Conservation (phyloP, 1,284 basidiomycete species). For the Boletus semigastroideus region DNA sequence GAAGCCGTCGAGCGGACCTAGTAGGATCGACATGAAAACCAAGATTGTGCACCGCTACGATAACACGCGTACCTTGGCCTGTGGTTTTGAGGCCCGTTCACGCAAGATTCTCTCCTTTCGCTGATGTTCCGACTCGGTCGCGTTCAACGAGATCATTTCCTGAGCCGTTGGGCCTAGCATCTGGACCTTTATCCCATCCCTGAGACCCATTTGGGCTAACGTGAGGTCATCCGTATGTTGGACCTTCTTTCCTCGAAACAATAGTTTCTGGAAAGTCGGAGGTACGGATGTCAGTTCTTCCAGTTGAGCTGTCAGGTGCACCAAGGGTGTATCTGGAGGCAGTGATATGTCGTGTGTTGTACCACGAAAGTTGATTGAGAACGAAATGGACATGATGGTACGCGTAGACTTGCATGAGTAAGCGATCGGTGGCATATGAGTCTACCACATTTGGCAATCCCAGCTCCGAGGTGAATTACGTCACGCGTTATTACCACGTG, state of each 20-base stretch:
- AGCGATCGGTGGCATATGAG: conserved; percentile 8
- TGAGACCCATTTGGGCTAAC: conserved; percentile 54
- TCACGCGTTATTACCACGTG: background rate
- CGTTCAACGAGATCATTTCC: conserved; percentile 54
- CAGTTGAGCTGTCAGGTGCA: conserved; percentile 47
- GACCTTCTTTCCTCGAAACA: conserved; percentile 67
- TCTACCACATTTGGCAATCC: background rate
- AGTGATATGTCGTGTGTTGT: conserved; percentile 45
- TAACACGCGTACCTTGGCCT: conserved; percentile 51
- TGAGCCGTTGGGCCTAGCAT: conserved; percentile 61
- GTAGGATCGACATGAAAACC: background rate
- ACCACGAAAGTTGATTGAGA: conserved; percentile 51
- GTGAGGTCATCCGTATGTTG: conserved; percentile 39
- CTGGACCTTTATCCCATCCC: conserved; percentile 62
- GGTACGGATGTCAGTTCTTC: conserved; percentile 67
- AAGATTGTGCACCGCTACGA: too few species aligned
- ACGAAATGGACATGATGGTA: too few species aligned
- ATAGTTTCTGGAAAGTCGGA: conserved; percentile 61
- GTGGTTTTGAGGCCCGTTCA: conserved; percentile 56
- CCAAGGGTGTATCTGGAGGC: conserved; percentile 46
- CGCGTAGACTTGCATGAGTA: too few species aligned
- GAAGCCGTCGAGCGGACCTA: conserved; percentile 58
- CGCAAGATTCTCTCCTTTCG: conserved; percentile 55
- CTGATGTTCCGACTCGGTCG: conserved; percentile 56
- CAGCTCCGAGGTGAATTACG: background rate